phyloP scores from a whole-genome alignment of 257 asterid species.

The Solanum megistacrolobum region DNA sequence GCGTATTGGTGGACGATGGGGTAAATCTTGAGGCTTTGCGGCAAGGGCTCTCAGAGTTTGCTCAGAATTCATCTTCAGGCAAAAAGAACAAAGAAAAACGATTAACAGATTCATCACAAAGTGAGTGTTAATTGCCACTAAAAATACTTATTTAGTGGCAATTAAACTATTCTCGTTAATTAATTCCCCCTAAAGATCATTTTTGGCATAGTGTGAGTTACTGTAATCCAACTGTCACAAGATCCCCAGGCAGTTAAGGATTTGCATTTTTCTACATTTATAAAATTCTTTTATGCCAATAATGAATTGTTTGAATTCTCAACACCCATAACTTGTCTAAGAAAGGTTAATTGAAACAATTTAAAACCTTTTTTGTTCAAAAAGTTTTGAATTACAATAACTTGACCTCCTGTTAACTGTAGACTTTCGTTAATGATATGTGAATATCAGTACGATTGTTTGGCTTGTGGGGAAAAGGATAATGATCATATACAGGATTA shows the following conservation, averaged over 20 bases:
- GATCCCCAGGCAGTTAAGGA: neutral
- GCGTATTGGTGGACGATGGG: constrained; percentile 58
- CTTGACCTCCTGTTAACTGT: too few species aligned
- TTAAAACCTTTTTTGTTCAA: neutral
- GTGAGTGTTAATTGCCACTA: neutral
- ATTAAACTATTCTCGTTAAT: too few species aligned
- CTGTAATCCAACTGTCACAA: neutral
- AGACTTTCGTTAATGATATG: neutral
- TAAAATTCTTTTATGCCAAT: neutral
- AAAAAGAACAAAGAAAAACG: constrained; percentile 32
- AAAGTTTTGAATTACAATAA: too few species aligned
- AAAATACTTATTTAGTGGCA: neutral
- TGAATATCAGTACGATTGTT: neutral
- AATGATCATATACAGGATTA: neutral
- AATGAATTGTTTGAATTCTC: neutral
- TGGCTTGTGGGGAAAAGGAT: neutral
- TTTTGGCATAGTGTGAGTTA: neutral
- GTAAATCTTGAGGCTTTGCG: constrained; percentile 55
- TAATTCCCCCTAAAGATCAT: too few species aligned
- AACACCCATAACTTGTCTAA: neutral
- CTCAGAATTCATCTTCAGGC: constrained; percentile 24
- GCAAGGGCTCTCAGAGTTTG: constrained; percentile 49
- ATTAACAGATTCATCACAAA: constrained; percentile 22
- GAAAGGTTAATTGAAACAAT: neutral
- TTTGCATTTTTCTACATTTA: too few species aligned